Base-by-base conservation (phyloP, 208 protist genomes). In the Acanthamoeba culbertsoni region DNA sequence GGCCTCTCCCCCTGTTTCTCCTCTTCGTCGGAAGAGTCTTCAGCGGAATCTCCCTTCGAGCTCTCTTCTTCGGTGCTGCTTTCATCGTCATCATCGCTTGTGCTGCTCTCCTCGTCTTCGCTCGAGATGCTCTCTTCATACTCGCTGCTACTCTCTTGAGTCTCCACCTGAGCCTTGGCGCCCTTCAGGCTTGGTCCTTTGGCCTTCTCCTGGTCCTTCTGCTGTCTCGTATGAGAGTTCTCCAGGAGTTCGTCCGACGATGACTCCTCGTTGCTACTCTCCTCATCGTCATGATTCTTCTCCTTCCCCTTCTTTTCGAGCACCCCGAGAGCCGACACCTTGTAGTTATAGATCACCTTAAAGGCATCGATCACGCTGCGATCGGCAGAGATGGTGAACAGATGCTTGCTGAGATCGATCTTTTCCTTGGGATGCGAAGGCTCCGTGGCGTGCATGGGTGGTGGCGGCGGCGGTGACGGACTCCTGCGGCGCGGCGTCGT, bases 191-290 rank as follows among this genome's bases (percentile, higher is more conserved):
- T 57, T 3, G 73, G 73, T 2, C 73, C 73, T 18, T 28, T 51
- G 26, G 73, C 73, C 28, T 84, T 84, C 73, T 84, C 73, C 26
- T 84, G 73, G 26, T 84, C 73, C 43, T 12, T 84, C 73, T 55
- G n/a, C 43, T 37, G 10, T 12, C 65, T 37, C 63, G 5, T 7
- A 14, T 28, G 20, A 5, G 5, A 5, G 55, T 5, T 28, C 55
- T 75, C 59, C 10, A 45, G 18, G 35, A 28, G 20, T 75, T 75
- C 35, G 65, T 37, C 35, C 2, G 26, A 33, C 62, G 62, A 71
- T 26, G 33, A 42, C 26, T 75, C 63, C 6, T 40, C 43, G 63
- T 75, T 35, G 63, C 63, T 75, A 35, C 37, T 43, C 33, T 35
- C 43, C 35, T 37, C 28, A 35, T 75, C 63, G 63, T 75, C 31